Percentiles rank a stretch among this genome's conserved stretches.
phyloP scores from a whole-genome alignment of 371 early-diverging fungal genomes.

The Mortierella sp. region DNA sequence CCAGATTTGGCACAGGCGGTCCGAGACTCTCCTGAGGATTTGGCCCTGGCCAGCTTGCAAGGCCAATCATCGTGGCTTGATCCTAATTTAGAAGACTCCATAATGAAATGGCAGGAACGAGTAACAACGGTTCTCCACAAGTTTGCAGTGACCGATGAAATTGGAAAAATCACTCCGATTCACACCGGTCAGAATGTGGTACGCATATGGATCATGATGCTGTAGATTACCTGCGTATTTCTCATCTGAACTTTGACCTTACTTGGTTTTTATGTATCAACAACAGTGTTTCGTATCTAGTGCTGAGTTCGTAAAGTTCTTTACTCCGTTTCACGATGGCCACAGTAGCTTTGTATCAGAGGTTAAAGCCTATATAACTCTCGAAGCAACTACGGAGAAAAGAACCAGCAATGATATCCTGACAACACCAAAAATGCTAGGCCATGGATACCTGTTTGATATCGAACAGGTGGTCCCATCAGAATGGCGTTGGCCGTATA shows the following conservation, averaged over 20 bases:
- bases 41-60: neutral
- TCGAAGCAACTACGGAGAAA: neutral
- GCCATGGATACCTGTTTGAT: slow-evolving; percentile 28
- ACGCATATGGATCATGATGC: neutral
- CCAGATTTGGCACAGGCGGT: slow-evolving; percentile 30
- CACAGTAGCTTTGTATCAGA: slow-evolving; percentile 24
- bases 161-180: slow-evolving; percentile 8
- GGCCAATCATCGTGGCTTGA: slow-evolving; percentile 21
- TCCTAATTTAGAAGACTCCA: neutral
- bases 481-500: slow-evolving; percentile 50
- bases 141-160: neutral
- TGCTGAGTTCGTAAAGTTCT: slow-evolving; percentile 45
- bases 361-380: slow-evolving; percentile 19
- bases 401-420: neutral
- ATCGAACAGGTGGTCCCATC: neutral
- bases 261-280: too few species aligned
- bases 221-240: neutral
- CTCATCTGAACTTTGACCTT: neutral
- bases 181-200: slow-evolving; percentile 35
- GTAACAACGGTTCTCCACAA: slow-evolving; percentile 12
- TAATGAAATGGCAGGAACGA: slow-evolving; percentile 17
- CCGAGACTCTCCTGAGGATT: slow-evolving; percentile 9
- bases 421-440: slow-evolving; percentile 28
- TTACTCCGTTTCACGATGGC: slow-evolving; percentile 43
- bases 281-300: slow-evolving; percentile 35